Evolutionary conservation across 306 rosid genomes (phyloP).

Genomic region (Betula pendula): DNA sequence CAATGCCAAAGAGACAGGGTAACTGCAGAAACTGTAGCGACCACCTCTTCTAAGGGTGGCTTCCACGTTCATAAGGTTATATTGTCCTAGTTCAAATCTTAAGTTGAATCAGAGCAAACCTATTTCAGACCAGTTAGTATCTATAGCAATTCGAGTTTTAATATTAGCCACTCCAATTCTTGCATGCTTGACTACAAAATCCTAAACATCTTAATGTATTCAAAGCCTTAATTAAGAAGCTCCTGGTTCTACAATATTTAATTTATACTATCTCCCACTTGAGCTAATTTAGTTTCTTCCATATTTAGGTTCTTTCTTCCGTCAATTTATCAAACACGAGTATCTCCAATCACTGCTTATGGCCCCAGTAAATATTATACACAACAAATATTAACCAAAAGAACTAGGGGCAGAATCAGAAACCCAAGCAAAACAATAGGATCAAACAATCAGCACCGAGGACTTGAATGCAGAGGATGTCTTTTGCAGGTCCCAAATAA

Average conservation of each 20-base stretch:
- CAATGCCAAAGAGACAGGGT: background rate
- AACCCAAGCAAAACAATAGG: background rate
- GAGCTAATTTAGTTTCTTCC: background rate
- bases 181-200: background rate
- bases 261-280: background rate
- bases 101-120: background rate
- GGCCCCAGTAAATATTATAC: background rate
- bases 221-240: too few species aligned
- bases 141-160: background rate
- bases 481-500: background rate
- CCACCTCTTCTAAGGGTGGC: background rate
- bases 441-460: background rate
- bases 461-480: background rate
- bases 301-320: background rate
- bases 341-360: background rate
- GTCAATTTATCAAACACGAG: background rate
- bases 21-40: background rate
- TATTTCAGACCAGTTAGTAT: background rate
- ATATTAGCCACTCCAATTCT: background rate
- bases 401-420: background rate
- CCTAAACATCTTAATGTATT: too few species aligned
- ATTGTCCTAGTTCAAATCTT: background rate
- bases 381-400: background rate
- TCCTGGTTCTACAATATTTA: background rate
- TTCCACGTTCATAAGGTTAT: background rate